Percentiles rank a stretch among this genome's conserved stretches.
Evolutionary conservation across 345 rosid genomes (phyloP).

Genomic region (Streptanthus diversifolius): DNA sequence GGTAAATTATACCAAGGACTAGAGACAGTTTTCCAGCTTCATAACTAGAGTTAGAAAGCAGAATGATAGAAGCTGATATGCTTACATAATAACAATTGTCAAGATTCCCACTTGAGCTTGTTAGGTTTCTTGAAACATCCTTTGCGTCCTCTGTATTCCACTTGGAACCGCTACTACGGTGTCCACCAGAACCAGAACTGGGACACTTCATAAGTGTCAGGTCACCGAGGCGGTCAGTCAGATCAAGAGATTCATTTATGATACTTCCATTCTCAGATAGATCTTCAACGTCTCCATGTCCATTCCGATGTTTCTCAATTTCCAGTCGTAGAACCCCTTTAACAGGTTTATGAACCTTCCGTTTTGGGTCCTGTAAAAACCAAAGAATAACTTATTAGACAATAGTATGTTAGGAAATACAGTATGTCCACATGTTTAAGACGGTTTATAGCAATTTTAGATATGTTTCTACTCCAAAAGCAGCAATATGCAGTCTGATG

Average conservation of each 20-base stretch:
- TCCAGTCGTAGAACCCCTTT: conserved; percentile 83
- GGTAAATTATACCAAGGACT: conserved; percentile 5
- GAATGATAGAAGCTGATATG: conserved; percentile 7
- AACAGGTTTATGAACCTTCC: conserved; percentile 92
- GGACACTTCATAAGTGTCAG: conserved; percentile 56
- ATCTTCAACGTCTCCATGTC: conserved; percentile 67
- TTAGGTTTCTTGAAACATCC: conserved; percentile 58
- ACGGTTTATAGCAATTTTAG: background rate
- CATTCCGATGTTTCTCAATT: conserved; percentile 88
- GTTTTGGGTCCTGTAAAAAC: conserved; percentile 73
- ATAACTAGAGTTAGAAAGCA: conserved; percentile 2
- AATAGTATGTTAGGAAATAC: background rate
- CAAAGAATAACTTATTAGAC: conserved; percentile 10
- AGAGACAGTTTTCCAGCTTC: conserved; percentile 3
- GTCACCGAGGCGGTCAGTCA: conserved; percentile 53
- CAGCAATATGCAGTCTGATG: background rate
- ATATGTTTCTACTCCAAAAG: conserved; percentile 17
- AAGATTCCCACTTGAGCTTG: conserved; percentile 47
- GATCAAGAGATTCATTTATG: conserved; percentile 81
- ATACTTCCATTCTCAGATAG: conserved; percentile 81
- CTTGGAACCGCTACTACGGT: conserved; percentile 55
- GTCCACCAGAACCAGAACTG: conserved; percentile 66
- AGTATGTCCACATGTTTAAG: background rate
- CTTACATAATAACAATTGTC: conserved; percentile 73
- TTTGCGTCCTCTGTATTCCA: conserved; percentile 51